Conservation (phyloP, 1,284 basidiomycete species). For the Testicularia cyperi region DNA sequence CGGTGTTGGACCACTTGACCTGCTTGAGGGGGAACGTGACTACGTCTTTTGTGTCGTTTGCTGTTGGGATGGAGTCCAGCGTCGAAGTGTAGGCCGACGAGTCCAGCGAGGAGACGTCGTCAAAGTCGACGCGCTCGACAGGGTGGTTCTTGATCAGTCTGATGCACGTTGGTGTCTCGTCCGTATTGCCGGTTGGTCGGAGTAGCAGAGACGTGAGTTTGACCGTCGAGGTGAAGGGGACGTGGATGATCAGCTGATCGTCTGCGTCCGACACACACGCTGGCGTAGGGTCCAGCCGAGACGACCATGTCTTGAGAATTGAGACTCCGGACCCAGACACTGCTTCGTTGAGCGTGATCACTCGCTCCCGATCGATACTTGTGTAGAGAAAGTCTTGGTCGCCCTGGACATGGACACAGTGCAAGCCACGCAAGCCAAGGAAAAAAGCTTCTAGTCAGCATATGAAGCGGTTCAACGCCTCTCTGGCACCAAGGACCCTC, state of each 20-base stretch:
- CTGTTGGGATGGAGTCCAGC: conserved; percentile 43
- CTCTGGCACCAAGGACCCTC: neutral
- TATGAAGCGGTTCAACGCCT: too few relatives aligned
- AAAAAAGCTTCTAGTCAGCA: too few relatives aligned
- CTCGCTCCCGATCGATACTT: conserved; percentile 41
- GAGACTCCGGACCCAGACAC: conserved; percentile 11
- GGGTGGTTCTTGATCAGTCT: conserved; percentile 49
- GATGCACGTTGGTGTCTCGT: conserved; percentile 38
- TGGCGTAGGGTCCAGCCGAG: conserved; percentile 18
- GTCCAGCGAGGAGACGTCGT: conserved; percentile 10
- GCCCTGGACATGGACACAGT: too few relatives aligned
- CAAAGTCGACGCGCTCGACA: conserved; percentile 38
- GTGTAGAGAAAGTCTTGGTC: conserved; percentile 48
- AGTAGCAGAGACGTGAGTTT: conserved; percentile 39
- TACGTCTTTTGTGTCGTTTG: conserved; percentile 27
- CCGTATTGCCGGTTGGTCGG: conserved; percentile 11
- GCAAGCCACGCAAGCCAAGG: too few relatives aligned
- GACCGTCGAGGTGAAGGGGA: conserved; percentile 52
- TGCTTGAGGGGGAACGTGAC: conserved; percentile 50
- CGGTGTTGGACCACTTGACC: conserved; percentile 53
- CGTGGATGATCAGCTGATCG: conserved; percentile 48
- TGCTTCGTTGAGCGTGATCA: conserved; percentile 49
- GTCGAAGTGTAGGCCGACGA: conserved; percentile 6
- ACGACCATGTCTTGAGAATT: conserved; percentile 49
- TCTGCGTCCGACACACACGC: conserved; percentile 41